Conservation (phyloP, 1,284 basidiomycete species). For the Ganoderma leucocontextum region DNA sequence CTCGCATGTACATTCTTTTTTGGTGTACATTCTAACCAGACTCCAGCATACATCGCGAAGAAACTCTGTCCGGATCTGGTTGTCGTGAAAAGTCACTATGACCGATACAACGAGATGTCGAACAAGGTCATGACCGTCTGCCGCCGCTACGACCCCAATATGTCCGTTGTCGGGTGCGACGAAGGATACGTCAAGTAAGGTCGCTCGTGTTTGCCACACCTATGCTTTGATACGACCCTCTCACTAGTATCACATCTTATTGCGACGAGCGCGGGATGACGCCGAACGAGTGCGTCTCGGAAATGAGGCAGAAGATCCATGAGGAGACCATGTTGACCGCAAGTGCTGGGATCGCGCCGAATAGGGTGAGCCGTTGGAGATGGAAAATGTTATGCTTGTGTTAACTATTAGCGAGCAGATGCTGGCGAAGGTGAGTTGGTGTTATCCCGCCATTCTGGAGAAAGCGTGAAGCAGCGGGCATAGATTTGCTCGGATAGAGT, state of each 20-base stretch:
- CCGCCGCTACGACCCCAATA: slow-evolving; percentile 81
- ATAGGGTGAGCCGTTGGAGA: slow-evolving; percentile 61
- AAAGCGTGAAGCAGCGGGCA: not conserved
- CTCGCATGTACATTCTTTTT: not conserved
- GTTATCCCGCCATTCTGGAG: no score
- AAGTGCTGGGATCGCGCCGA: slow-evolving; percentile 93
- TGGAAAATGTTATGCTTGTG: slow-evolving; percentile 18
- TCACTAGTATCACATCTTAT: slow-evolving; percentile 76
- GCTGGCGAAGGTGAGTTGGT: slow-evolving; percentile 40
- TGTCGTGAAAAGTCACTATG: slow-evolving; percentile 70
- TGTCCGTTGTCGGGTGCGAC: slow-evolving; percentile 85
- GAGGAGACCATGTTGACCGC: slow-evolving; percentile 87
- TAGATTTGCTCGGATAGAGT: slow-evolving; percentile 94
- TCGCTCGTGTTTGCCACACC: not conserved
- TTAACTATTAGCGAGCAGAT: slow-evolving; percentile 33
- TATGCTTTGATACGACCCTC: not conserved
- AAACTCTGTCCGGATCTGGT: slow-evolving; percentile 95
- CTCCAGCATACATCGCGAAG: slow-evolving; percentile 84
- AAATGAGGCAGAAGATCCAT: slow-evolving; percentile 78
- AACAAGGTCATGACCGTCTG: slow-evolving; percentile 73
- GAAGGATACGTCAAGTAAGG: slow-evolving; percentile 89
- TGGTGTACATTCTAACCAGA: slow-evolving; percentile 15
- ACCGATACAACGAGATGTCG: slow-evolving; percentile 80
- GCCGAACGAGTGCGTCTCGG: slow-evolving; percentile 78
- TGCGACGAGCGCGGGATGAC: slow-evolving; percentile 72